phyloP scores from a whole-genome alignment of 2,329 filamentous ascomycete genomes.

The Rugonectria rugulosa region DNA sequence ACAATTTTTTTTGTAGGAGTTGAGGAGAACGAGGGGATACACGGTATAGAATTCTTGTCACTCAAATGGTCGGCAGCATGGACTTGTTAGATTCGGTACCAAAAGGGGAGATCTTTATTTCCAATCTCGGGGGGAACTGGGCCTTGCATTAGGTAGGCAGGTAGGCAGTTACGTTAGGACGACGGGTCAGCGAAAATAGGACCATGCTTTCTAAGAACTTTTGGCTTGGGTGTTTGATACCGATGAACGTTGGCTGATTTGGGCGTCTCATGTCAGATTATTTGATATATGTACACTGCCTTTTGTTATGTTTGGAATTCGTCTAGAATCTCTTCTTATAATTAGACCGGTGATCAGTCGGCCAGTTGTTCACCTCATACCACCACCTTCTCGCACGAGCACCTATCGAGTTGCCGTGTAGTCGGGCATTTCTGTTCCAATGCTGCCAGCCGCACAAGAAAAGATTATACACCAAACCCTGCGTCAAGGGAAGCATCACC shows the following conservation, averaged over 20 bases:
- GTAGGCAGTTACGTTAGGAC: background rate
- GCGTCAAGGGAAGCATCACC: slow-evolving; percentile 85
- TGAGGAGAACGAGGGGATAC: slow-evolving; percentile 29
- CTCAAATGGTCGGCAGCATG: slow-evolving; percentile 22
- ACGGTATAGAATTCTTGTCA: slow-evolving; percentile 33
- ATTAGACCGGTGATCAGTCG: slow-evolving; percentile 58
- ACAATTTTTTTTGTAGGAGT: slow-evolving; percentile 37
- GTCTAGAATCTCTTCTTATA: slow-evolving; percentile 7
- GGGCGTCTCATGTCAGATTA: slow-evolving; percentile 20
- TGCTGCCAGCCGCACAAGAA: slow-evolving; percentile 86
- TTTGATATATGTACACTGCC: slow-evolving; percentile 20
- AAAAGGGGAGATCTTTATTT: slow-evolving; percentile 20
- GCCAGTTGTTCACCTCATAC: slow-evolving; percentile 95
- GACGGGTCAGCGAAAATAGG: slow-evolving; percentile 1
- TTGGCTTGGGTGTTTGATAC: slow-evolving; percentile 4
- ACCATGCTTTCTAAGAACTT: background rate
- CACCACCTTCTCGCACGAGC: slow-evolving; percentile 88
- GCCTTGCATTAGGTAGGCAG: background rate
- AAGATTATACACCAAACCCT: slow-evolving; percentile 90
- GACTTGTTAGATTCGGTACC: slow-evolving; percentile 29
- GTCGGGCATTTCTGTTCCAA: slow-evolving; percentile 82
- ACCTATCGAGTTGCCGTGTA: slow-evolving; percentile 79
- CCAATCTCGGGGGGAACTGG: background rate
- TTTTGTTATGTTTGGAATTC: slow-evolving; percentile 1
- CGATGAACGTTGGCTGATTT: slow-evolving; percentile 2